phyloP scores from a whole-genome alignment of 768 basidiomycete species.

The Hemileccinum rubropunctum region DNA sequence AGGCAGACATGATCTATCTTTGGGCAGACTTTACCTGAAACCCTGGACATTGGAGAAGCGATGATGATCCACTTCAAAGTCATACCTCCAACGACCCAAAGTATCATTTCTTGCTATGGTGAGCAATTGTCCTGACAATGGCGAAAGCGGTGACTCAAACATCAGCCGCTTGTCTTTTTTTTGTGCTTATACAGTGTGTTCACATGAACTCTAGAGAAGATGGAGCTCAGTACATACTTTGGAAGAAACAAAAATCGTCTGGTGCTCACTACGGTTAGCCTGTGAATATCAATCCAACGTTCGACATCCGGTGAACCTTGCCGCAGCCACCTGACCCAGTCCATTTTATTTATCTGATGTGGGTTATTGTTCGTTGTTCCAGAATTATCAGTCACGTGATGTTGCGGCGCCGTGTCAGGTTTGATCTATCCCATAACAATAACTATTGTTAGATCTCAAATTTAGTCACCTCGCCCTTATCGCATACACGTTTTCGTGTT shows the following conservation, averaged over 20 bases:
- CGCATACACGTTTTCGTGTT: constrained; percentile 1
- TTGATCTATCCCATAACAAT: constrained; percentile 17
- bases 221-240: not conserved
- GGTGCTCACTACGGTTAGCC: constrained; percentile 3
- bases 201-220: not conserved
- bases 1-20: constrained; percentile 44
- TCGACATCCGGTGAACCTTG: constrained; percentile 9
- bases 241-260: constrained; percentile 12
- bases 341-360: not conserved
- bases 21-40: constrained; percentile 44
- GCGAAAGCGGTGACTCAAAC: not conserved
- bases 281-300: constrained; percentile 1
- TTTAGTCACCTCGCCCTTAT: constrained; percentile 7
- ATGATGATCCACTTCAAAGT: not conserved
- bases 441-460: constrained; percentile 26
- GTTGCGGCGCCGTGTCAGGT: not conserved
- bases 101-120: not conserved
- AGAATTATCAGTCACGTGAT: constrained; percentile 21
- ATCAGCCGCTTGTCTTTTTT: not conserved
- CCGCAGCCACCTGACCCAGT: constrained; percentile 7
- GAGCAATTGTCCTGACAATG: constrained; percentile 3
- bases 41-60: constrained; percentile 22
- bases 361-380: constrained; percentile 23
- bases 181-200: constrained; percentile 2
- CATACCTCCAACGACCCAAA: not conserved